Evolutionary conservation across 1,284 basidiomycete species (phyloP).

Genomic region (Puccinia brachypodii): DNA sequence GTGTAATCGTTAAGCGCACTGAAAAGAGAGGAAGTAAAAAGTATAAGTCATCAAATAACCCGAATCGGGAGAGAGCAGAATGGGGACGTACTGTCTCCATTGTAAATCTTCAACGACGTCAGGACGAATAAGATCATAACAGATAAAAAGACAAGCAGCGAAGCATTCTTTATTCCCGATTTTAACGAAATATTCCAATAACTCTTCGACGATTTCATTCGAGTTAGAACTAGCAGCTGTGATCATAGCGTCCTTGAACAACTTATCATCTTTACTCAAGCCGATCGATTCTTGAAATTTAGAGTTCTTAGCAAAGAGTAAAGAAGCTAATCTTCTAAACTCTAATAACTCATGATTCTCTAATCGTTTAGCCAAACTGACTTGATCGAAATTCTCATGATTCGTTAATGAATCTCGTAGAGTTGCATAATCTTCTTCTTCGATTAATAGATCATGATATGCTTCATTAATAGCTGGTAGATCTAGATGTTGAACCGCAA

Average conservation of each 20-base stretch:
- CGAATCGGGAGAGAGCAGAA: constrained; percentile 52
- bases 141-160: constrained; percentile 69
- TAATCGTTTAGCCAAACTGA: constrained; percentile 78
- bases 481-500: constrained; percentile 86
- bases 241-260: constrained; percentile 93
- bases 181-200: constrained; percentile 72
- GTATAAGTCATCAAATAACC: constrained; percentile 48
- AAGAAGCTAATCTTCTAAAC: constrained; percentile 89
- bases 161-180: constrained; percentile 99
- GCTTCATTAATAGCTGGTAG: constrained; percentile 96
- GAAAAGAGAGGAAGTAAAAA: constrained; percentile 13
- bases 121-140: constrained; percentile 83
- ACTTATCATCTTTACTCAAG: constrained; percentile 89
- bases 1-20: constrained; percentile 50
- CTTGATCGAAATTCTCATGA: constrained; percentile 96
- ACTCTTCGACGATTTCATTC: constrained; percentile 85
- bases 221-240: constrained; percentile 81
- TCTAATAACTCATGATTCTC: constrained; percentile 91
- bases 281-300: constrained; percentile 94
- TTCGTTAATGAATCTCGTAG: constrained; percentile 93
- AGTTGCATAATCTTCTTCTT: constrained; percentile 98
- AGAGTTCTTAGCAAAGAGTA: constrained; percentile 90
- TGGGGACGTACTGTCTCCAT: constrained; percentile 93
- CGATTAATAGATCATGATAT: constrained; percentile 93
- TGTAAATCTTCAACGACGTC: constrained; percentile 92